Conservation (phyloP, 2,329 filamentous ascomycete species). For the Fusarium sp. region DNA sequence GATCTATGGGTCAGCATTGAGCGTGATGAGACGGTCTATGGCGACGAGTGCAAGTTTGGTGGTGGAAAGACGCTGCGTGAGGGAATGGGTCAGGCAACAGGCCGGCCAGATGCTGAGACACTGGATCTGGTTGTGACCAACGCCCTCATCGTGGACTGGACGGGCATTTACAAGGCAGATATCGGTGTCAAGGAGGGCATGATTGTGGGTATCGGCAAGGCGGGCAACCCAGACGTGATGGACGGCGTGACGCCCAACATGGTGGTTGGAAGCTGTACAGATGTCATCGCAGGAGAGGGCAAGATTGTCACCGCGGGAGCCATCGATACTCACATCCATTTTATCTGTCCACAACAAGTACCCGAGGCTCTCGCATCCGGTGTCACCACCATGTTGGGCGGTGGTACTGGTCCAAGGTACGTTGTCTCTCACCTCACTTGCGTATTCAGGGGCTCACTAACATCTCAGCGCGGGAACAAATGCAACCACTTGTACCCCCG, state of each 20-base stretch:
- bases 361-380: conserved; percentile 86
- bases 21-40: conserved; percentile 84
- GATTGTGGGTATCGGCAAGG: conserved; percentile 92
- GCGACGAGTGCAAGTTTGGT: conserved; percentile 95
- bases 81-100: conserved; percentile 94
- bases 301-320: conserved; percentile 93
- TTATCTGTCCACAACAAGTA: conserved; percentile 94
- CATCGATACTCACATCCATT: conserved; percentile 91
- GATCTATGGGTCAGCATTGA: conserved; percentile 93
- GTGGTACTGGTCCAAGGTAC: conserved; percentile 89
- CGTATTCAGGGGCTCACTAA: conserved; percentile 15
- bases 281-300: conserved; percentile 90
- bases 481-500: conserved; percentile 93
- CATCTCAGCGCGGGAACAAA: conserved; percentile 79
- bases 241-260: conserved; percentile 82
- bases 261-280: conserved; percentile 88
- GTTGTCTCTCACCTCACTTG: conserved; percentile 30
- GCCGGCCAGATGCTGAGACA: conserved; percentile 75
- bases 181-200: conserved; percentile 91
- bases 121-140: conserved; percentile 91
- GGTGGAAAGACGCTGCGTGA: conserved; percentile 94
- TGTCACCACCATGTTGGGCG: conserved; percentile 90
- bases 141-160: conserved; percentile 90
- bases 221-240: conserved; percentile 98
- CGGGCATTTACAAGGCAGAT: conserved; percentile 95